These are phyloP conservation scores for Sabuloglossum arenarium DNA, from an alignment of 495 filamentous ascomycete species.

Conservation along the genomic window DNA sequence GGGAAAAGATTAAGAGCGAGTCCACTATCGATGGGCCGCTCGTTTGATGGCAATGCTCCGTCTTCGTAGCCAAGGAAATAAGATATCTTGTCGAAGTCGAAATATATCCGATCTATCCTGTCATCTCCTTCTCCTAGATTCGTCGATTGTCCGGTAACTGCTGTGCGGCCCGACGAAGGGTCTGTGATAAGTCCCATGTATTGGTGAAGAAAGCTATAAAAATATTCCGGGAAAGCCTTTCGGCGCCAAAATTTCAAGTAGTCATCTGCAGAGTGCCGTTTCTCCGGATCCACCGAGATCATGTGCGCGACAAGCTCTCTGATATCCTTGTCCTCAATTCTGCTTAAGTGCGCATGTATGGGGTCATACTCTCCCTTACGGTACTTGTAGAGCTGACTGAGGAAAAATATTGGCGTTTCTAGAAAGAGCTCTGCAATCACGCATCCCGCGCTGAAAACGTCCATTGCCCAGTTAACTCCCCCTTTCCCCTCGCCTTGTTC, in stretches of 20 bases:
- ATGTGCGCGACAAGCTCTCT: slow-evolving; percentile 79
- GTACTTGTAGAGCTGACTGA: slow-evolving; percentile 90
- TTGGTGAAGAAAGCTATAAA: slow-evolving; percentile 9
- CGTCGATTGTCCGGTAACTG: slow-evolving; percentile 36
- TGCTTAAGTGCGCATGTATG: slow-evolving; percentile 50
- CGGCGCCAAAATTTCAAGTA: slow-evolving; percentile 81
- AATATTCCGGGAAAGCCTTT: slow-evolving; percentile 32
- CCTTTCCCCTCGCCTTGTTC: slow-evolving; percentile 39
- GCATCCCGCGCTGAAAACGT: slow-evolving; percentile 93
- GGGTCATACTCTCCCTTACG: slow-evolving; percentile 85
- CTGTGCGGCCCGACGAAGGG: slow-evolving; percentile 53
- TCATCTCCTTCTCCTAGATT: slow-evolving; percentile 74
- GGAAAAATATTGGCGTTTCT: slow-evolving; percentile 81
- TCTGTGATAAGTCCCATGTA: slow-evolving; percentile 53
- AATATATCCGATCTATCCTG: slow-evolving; percentile 75
- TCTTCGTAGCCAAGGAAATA: slow-evolving; percentile 65
- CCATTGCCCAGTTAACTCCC: slow-evolving; percentile 85
- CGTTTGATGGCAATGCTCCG: slow-evolving; percentile 13
- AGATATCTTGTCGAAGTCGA: slow-evolving; percentile 94
- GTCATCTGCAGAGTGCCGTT: slow-evolving; percentile 81
- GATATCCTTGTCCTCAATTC: slow-evolving; percentile 74
- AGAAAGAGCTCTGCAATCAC: slow-evolving; percentile 95
- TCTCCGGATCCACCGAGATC: slow-evolving; percentile 83
- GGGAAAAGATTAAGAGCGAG: slow-evolving; percentile 37
- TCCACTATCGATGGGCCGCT: slow-evolving; percentile 6